These are phyloP conservation scores for Orbilia ellipsospora DNA, from an alignment of 2,329 filamentous ascomycete species.

Conservation along the genomic window DNA sequence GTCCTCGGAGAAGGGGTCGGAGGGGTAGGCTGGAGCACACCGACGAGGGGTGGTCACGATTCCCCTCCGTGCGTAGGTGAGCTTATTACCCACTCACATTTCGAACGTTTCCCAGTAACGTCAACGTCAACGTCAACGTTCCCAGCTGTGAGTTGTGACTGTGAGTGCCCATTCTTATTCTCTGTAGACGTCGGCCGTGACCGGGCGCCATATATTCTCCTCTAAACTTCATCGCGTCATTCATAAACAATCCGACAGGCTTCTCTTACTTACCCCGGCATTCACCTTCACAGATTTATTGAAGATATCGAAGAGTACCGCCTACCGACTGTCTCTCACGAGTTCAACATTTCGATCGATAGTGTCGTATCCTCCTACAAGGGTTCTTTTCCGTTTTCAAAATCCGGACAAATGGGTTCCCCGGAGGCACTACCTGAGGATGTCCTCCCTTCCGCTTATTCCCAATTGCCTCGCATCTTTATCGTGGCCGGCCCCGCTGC, in stretches of 20 bases:
- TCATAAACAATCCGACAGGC: too few relatives aligned
- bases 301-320: too few relatives aligned
- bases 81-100: background rate
- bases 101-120: too few relatives aligned
- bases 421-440: background rate
- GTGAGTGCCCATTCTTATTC: background rate
- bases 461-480: slow-evolving; percentile 38
- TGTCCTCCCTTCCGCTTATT: background rate
- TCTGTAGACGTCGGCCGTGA: too few relatives aligned
- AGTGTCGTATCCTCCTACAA: too few relatives aligned
- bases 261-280: too few relatives aligned
- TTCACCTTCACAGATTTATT: too few relatives aligned
- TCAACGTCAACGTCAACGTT: background rate
- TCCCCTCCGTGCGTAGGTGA: background rate
- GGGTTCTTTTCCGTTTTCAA: background rate
- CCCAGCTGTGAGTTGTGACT: slow-evolving; percentile 18
- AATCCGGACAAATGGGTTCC: background rate
- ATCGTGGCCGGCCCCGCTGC: slow-evolving; percentile 47
- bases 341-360: too few relatives aligned
- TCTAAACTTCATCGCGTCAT: too few relatives aligned
- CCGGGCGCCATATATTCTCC: too few relatives aligned
- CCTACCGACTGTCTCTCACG: too few relatives aligned
- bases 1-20: background rate
- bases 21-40: slow-evolving; percentile 2
- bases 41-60: too few relatives aligned